Evolutionary conservation across 257 asterid species (phyloP), one percentile per base, ranked within the genome.

Genomic region (Ophiorrhiza pumila): DNA sequence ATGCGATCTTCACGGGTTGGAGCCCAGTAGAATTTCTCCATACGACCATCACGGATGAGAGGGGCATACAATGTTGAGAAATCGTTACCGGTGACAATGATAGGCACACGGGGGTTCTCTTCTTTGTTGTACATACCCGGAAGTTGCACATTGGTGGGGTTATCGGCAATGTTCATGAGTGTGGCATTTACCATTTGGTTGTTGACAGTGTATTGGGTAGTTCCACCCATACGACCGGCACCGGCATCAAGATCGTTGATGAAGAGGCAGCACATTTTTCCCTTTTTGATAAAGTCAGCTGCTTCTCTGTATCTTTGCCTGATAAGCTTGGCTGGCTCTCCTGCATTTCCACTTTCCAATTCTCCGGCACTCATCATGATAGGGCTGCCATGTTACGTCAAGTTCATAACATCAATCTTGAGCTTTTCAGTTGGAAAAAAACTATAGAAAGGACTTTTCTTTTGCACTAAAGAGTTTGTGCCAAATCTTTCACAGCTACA

Each of bases 1-100:
- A 89, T 81, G 20, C 97, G 85, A 75, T 91, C 97, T 6, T 87
- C 96, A 0, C 97, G 90, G 37, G 95, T 91, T 13, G 97, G 97
- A 11, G 97, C 95, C 97, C 97, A 91, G 81, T 91, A 91, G 86
- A 89, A 91, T 83, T 91, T 91, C 86, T 91, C 97, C 97, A 91
- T 91, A 72, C 97, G 97, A 23, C 97, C 97, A 63, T 91, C 97
- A 66, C 97, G 97, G 73, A 91, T 91, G 65, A 91, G 91, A 2
- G 97, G 97, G 1, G 97, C 97, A 27, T 91, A 91, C 68, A 91
- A 68, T 34, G 96, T 91, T 2, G 97, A 91, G 81, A 91, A 91
- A 78, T 91, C 97, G 72, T 91, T 91, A 31, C 96, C 97, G 0
- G 97, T 91, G 76, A 85, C 91, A 2, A 91, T 81, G 84, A 91